These are phyloP conservation scores for Claviceps maximensis DNA, from an alignment of 2,329 filamentous ascomycete species.

Conservation along the genomic window DNA sequence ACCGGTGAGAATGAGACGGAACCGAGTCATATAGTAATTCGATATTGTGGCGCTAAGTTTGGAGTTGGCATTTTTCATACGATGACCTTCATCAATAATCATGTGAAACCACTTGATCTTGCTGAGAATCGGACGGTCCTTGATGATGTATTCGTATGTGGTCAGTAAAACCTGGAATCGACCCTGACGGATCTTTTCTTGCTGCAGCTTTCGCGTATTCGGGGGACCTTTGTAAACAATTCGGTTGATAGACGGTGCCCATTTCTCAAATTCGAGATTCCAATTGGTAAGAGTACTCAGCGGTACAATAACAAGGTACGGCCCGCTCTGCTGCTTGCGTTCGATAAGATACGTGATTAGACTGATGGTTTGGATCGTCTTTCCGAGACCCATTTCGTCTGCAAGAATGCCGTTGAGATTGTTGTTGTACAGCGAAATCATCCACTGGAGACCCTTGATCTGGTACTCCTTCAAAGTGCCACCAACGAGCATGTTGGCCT, in stretches of 20 bases:
- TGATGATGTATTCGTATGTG: conserved; percentile 99
- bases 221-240: conserved; percentile 97
- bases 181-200: conserved; percentile 86
- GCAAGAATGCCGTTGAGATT: conserved; percentile 97
- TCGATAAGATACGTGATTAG: conserved; percentile 95
- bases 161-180: conserved; percentile 94
- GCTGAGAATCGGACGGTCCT: conserved; percentile 84
- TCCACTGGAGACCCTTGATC: conserved; percentile 97
- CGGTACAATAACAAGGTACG: conserved; percentile 92
- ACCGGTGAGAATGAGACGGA: conserved; percentile 92
- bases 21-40: conserved; percentile 87
- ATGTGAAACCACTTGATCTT: conserved; percentile 99
- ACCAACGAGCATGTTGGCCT: conserved; percentile 78
- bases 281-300: conserved; percentile 96
- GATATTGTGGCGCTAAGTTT: conserved; percentile 93
- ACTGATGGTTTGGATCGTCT: conserved; percentile 98
- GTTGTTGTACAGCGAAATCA: conserved; percentile 99
- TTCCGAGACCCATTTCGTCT: conserved; percentile 99
- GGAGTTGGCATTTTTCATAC: conserved; percentile 97
- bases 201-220: conserved; percentile 72
- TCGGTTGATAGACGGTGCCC: conserved; percentile 75
- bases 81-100: conserved; percentile 98
- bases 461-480: conserved; percentile 95
- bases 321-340: conserved; percentile 80
- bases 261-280: conserved; percentile 98